Conservation (phyloP, 805 yeast species). For the Zygotorulaspora danielsina region DNA sequence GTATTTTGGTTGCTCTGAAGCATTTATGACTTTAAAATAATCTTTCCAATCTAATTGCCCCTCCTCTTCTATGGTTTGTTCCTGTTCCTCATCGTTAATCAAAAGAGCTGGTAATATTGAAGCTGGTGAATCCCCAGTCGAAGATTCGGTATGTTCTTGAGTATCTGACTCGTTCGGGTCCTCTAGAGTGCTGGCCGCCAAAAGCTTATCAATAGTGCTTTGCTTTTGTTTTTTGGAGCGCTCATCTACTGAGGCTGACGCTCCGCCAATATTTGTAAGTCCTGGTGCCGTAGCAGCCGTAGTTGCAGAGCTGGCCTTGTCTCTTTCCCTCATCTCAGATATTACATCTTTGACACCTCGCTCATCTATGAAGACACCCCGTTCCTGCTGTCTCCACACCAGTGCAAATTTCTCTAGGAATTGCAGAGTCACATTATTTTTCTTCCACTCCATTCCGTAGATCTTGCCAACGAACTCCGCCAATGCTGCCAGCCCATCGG, state of each 20-base stretch:
- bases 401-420: conserved; percentile 71
- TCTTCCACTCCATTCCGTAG: conserved; percentile 85
- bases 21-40: conserved; percentile 61
- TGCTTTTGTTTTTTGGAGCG: not conserved
- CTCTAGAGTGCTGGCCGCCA: not conserved
- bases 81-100: conserved; percentile 1
- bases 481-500: conserved; percentile 70
- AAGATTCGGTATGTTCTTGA: not conserved
- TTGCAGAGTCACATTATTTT: conserved; percentile 23
- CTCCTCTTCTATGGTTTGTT: conserved; percentile 13
- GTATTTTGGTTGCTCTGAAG: conserved; percentile 60
- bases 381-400: conserved; percentile 83
- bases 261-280: not conserved
- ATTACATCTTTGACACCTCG: conserved; percentile 61
- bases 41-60: conserved; percentile 60
- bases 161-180: not conserved
- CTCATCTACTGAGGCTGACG: conserved; percentile 3
- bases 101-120: not conserved
- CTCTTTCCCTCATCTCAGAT: conserved; percentile 46
- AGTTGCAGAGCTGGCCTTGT: conserved; percentile 19
- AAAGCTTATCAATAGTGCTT: conserved; percentile 7
- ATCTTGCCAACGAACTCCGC: conserved; percentile 71
- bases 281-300: not conserved
- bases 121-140: not conserved
- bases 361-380: conserved; percentile 82